These are phyloP conservation scores for Aspergillus sp. DNA, from an alignment of 2,329 filamentous ascomycete genomes.

Conservation along the genomic window DNA sequence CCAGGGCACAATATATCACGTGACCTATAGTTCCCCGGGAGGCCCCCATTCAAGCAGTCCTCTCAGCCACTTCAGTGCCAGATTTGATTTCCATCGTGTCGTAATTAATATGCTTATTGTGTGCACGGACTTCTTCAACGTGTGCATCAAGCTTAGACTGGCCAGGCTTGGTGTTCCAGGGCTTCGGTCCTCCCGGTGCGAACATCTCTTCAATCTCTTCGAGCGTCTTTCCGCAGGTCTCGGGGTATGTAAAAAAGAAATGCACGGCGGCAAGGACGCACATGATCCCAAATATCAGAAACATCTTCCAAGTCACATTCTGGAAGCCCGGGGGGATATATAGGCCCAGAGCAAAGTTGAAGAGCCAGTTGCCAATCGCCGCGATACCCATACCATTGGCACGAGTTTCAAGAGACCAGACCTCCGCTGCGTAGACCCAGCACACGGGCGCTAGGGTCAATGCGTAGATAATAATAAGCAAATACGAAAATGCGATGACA, in stretches of 20 bases:
- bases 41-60: neutral
- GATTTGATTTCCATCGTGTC: neutral
- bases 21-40: neutral
- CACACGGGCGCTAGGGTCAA: slow-evolving; percentile 64
- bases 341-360: slow-evolving; percentile 62
- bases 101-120: neutral
- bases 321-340: slow-evolving; percentile 60
- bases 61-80: neutral
- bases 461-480: slow-evolving; percentile 52
- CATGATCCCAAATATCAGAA: slow-evolving; percentile 48
- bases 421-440: slow-evolving; percentile 67
- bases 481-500: slow-evolving; percentile 57
- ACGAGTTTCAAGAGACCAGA: slow-evolving; percentile 62
- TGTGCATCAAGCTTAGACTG: slow-evolving; percentile 29
- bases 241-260: slow-evolving; percentile 43
- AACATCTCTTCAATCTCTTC: slow-evolving; percentile 38
- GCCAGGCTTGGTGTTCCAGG: slow-evolving; percentile 36
- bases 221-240: slow-evolving; percentile 34
- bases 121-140: slow-evolving; percentile 25
- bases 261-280: slow-evolving; percentile 49
- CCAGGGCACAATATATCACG: neutral
- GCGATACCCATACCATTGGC: slow-evolving; percentile 60
- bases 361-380: slow-evolving; percentile 56
- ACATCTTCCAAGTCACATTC: slow-evolving; percentile 48
- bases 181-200: slow-evolving; percentile 22